These are phyloP conservation scores for Suillus plorans DNA, from an alignment of 768 basidiomycete genomes.

Conservation along the genomic window DNA sequence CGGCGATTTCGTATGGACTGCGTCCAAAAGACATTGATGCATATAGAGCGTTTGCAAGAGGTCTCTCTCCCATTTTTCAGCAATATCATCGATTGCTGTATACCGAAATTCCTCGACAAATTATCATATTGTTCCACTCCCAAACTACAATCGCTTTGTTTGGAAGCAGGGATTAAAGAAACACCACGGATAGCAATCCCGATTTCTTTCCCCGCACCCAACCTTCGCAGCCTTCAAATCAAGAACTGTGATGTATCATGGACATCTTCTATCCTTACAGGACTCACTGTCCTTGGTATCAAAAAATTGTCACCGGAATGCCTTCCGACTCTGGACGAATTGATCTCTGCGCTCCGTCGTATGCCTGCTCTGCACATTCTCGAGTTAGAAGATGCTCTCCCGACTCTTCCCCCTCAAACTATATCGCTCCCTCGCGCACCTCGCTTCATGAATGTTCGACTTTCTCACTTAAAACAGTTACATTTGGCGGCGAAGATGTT, in stretches of 20 bases:
- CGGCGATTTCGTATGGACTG: conserved; percentile 28
- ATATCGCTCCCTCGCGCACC: background rate
- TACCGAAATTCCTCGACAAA: conserved; percentile 27
- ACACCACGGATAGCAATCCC: background rate
- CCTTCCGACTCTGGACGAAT: conserved; percentile 31
- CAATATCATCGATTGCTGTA: conserved; percentile 2
- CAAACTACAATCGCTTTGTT: conserved; percentile 31
- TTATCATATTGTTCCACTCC: conserved; percentile 27
- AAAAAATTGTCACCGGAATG: conserved; percentile 23
- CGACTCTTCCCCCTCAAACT: conserved; percentile 8
- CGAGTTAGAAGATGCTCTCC: conserved; percentile 36
- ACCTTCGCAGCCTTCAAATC: conserved; percentile 37
- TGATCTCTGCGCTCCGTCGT: conserved; percentile 32
- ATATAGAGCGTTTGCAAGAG: conserved; percentile 34
- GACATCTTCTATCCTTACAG: conserved; percentile 34
- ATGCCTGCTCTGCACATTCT: conserved; percentile 36
- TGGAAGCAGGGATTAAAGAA: conserved; percentile 16
- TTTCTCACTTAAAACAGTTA: background rate
- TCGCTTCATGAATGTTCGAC: background rate
- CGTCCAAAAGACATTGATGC: conserved; percentile 31
- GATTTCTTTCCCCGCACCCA: conserved; percentile 22
- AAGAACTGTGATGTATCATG: conserved; percentile 34
- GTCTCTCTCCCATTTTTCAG: conserved; percentile 26
- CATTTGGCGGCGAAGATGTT: background rate
- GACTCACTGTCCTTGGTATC: conserved; percentile 38